Base-by-base conservation (phyloP, 108 stramenopile species). In the Licmophora abbreviata region DNA sequence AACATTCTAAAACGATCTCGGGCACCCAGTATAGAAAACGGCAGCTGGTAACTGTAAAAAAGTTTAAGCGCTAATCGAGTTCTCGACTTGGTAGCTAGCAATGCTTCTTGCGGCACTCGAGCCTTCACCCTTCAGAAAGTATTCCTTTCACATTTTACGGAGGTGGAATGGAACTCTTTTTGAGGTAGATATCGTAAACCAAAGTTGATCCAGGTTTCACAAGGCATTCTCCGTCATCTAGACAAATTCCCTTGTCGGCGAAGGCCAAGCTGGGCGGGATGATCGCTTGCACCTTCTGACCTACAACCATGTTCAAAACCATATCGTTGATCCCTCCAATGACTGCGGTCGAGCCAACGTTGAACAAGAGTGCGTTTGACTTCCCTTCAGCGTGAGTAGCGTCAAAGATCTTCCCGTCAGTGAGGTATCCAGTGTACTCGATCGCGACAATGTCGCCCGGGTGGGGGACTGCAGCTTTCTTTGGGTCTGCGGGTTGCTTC, bases 261-360 rank as follows among this genome's bases (percentile, higher is more conserved):
- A 84, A 91, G 0, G 83, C 85, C 23, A 81, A 50, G n/a, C 53
- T 36, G 1, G 89, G 76, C 14, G 89, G 89, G 56, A 91, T 85
- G 35, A 91, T 91, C n/a, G 78, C 82, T 44, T 91, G 89, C 0
- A 85, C 84, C 51, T 90, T 85, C 48, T 83, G 73, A 18, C 88
- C 84, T 14, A 89, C 88, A 17, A 59, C 72, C 84, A 90, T 83
- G 9, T 66, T 56, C 0, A 66, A 49, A 26, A 90, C 79, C 61
- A 90, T 77, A 0, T 83, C 81, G 36, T 86, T 83, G 17, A 91
- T 65, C 17, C 89, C 89, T 29, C 67, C 54, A 61, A 84, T 83
- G 12, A 91, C 89, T 11, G 69, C 69, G 12, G 52, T 60, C 15
- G 68, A 59, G 33, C 89, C 89, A 23, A 91, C 59, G 59, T 84